These are phyloP conservation scores for Trichothecium sympodiale DNA, from an alignment of 2,329 filamentous ascomycete genomes.

Conservation along the genomic window DNA sequence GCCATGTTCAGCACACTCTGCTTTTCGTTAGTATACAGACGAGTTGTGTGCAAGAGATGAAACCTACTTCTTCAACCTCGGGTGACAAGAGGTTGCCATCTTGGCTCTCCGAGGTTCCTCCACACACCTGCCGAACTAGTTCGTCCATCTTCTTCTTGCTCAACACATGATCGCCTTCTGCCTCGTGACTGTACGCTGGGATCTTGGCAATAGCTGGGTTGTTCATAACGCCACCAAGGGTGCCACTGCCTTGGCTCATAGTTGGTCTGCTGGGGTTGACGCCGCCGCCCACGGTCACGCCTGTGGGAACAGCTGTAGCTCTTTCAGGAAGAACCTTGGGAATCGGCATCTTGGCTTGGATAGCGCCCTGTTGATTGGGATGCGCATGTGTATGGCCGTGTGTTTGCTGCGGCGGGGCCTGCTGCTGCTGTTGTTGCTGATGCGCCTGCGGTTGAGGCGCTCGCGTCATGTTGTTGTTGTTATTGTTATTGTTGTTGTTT, in stretches of 20 bases:
- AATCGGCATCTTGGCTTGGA: constrained; percentile 63
- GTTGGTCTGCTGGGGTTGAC: constrained; percentile 65
- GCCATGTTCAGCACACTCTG: constrained; percentile 81
- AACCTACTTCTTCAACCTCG: constrained; percentile 84
- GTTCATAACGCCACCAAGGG: constrained; percentile 70
- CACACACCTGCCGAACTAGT: constrained; percentile 85
- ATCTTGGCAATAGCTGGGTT: constrained; percentile 77
- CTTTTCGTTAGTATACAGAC: constrained; percentile 7
- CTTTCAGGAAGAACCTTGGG: constrained; percentile 64
- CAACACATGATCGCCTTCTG: constrained; percentile 84
- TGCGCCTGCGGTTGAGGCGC: constrained; percentile 8
- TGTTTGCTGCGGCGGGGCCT: constrained; percentile 19
- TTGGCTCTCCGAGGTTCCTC: constrained; percentile 59
- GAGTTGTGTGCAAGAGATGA: neutral
- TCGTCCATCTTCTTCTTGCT: constrained; percentile 97
- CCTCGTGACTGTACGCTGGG: constrained; percentile 77
- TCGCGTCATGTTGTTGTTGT: constrained; percentile 5
- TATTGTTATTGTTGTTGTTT: too few species aligned
- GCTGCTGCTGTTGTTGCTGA: constrained; percentile 12
- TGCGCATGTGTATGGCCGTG: constrained; percentile 35
- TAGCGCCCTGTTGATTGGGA: constrained; percentile 28
- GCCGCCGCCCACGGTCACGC: constrained; percentile 59
- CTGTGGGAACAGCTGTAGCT: constrained; percentile 58
- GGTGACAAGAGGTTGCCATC: constrained; percentile 73
- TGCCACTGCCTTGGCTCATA: constrained; percentile 65